Evolutionary conservation across 108 stramenopile genomes (phyloP), one percentile per base, ranked within the genome.

Genomic region (Cyclotella kingstonii): DNA sequence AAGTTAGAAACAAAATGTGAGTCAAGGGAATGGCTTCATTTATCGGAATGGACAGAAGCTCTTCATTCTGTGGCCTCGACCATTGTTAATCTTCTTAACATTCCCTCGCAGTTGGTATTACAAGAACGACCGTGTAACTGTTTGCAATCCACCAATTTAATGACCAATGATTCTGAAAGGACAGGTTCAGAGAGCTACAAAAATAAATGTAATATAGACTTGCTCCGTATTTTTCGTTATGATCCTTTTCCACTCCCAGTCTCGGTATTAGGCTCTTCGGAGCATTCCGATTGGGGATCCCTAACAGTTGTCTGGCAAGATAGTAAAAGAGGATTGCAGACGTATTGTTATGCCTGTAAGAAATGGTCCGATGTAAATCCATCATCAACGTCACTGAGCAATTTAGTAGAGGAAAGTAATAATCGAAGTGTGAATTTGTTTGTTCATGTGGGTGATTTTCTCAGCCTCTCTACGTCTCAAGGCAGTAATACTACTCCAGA

Each of bases 281-380:
- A 84, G 2, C 90, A 91, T 54, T 84, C 81, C 12, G 90, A 91
- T 73, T 91, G 90, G 90, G 90, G 90, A 2, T 69, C 70, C 25
- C 64, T 81, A 33, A 91, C 90, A 22, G 76, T 87, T 9, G 90
- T 91, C n/a, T 91, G 86, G 86, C 90, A 91, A 73, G 90, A 91
- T 68, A 40, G 54, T 27, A 73, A 70, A 18, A 86, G 90, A 35
- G 90, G 90, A 42, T 73, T 91, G 66, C 82, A 91, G 66, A 86
- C 86, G 0, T 86, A 84, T 49, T 91, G 90, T 65, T 81, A 66
- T 36, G 19, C 55, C 2, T 82, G 81, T 72, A 66, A 84, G 7
- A 72, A 48, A 47, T 91, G 86, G 86, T 66, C 73, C 7, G 60
- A 84, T 55, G 85, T 91, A 12, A 56, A 38, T 49, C 44, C 56